These are phyloP conservation scores for Hylodesmum podocarpum DNA, from an alignment of 306 rosid species.

Conservation along the genomic window DNA sequence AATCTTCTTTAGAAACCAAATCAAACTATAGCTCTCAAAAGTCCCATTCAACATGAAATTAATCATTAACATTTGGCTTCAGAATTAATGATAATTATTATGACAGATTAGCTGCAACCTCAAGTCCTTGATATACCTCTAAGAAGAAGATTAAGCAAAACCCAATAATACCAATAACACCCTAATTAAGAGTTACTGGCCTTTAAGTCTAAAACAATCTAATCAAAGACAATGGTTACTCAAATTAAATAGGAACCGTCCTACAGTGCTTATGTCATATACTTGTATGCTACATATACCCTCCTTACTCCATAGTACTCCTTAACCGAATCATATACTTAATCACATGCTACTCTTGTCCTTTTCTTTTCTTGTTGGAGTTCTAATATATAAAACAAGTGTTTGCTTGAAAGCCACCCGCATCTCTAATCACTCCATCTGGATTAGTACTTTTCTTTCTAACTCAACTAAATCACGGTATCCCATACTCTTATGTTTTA, in stretches of 20 bases:
- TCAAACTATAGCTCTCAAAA: constrained; percentile 8
- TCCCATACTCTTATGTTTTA: constrained; percentile 45
- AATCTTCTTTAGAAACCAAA: not conserved
- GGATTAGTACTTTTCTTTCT: constrained; percentile 36
- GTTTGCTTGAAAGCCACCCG: constrained; percentile 47
- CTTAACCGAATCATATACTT: constrained; percentile 48
- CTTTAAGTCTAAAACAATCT: constrained; percentile 26
- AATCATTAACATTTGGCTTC: constrained; percentile 25
- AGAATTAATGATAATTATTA: constrained; percentile 31
- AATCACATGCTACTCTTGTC: constrained; percentile 44
- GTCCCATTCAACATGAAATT: constrained; percentile 1
- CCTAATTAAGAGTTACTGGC: not conserved
- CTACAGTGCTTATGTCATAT: constrained; percentile 43
- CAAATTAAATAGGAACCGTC: constrained; percentile 31
- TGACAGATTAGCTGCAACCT: constrained; percentile 27
- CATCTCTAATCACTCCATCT: constrained; percentile 36
- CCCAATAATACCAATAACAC: not conserved
- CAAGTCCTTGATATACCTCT: constrained; percentile 21
- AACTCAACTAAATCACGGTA: constrained; percentile 38
- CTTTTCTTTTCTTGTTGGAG: constrained; percentile 51
- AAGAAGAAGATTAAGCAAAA: constrained; percentile 29
- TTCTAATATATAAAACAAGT: not conserved
- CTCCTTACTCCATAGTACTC: constrained; percentile 30
- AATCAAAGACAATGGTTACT: not conserved
- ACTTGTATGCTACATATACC: constrained; percentile 47